Evolutionary conservation across 805 yeast species (phyloP).

Genomic region (Spathaspora passalidarum): DNA sequence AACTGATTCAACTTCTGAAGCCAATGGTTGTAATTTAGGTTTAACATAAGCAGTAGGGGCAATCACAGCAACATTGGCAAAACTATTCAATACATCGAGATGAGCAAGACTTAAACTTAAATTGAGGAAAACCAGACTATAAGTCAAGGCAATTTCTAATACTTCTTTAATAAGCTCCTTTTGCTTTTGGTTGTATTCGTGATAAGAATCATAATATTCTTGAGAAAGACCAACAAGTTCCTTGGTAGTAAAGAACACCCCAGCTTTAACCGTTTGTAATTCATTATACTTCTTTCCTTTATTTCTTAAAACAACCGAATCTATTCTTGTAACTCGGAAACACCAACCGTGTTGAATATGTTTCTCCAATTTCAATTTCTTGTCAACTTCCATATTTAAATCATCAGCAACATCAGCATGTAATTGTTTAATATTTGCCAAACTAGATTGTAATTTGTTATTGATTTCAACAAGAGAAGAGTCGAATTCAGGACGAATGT

Average conservation of each 20-base stretch:
- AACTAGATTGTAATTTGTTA: constrained; percentile 51
- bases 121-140: constrained; percentile 72
- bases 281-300: constrained; percentile 61
- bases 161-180: constrained; percentile 78
- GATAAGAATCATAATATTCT: constrained; percentile 55
- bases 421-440: constrained; percentile 51
- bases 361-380: constrained; percentile 84
- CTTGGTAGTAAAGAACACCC: constrained; percentile 83
- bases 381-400: constrained; percentile 76
- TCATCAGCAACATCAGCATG: constrained; percentile 71
- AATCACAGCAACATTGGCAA: constrained; percentile 74
- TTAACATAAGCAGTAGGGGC: constrained; percentile 81
- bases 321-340: constrained; percentile 86
- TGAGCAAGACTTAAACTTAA: constrained; percentile 64
- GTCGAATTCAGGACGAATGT: constrained; percentile 87
- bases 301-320: constrained; percentile 73
- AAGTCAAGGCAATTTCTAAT: constrained; percentile 75
- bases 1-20: constrained; percentile 19
- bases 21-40: constrained; percentile 64
- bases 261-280: constrained; percentile 90
- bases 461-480: constrained; percentile 65
- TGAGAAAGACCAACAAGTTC: constrained; percentile 58
- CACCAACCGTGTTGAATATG: constrained; percentile 94
- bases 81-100: constrained; percentile 78
- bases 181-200: constrained; percentile 73